Percentiles rank a stretch among this genome's conserved stretches.
phyloP scores from a whole-genome alignment of 2,329 filamentous ascomycete species.

The Chaetomium strumarium region DNA sequence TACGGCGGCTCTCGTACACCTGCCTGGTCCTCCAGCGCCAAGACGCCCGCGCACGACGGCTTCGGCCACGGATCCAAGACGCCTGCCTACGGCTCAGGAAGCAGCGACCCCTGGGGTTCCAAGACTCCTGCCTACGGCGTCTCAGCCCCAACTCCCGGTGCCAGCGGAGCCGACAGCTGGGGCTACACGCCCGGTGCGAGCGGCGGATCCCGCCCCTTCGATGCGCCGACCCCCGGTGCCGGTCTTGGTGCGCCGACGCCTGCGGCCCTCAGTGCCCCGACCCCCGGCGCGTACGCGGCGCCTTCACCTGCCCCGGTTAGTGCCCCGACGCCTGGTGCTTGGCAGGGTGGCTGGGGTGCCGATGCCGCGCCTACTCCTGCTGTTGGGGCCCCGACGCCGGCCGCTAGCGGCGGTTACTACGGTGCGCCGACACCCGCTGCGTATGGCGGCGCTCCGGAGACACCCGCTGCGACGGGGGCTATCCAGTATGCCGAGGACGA shows the following conservation, averaged over 20 bases:
- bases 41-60: slow-evolving; percentile 60
- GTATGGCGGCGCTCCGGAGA: slow-evolving; percentile 48
- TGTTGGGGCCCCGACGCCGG: slow-evolving; percentile 62
- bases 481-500: slow-evolving; percentile 51
- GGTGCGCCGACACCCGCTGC: slow-evolving; percentile 62
- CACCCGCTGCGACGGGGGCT: slow-evolving; percentile 51
- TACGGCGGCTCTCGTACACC: slow-evolving; percentile 73
- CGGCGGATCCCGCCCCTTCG: slow-evolving; percentile 49
- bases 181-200: slow-evolving; percentile 50
- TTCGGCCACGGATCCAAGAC: slow-evolving; percentile 65
- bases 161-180: slow-evolving; percentile 54
- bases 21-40: slow-evolving; percentile 71
- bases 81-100: slow-evolving; percentile 48
- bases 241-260: slow-evolving; percentile 56
- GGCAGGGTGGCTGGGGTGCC: slow-evolving; percentile 53
- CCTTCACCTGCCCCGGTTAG: slow-evolving; percentile 59
- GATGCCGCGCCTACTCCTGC: slow-evolving; percentile 64
- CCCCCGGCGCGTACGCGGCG: slow-evolving; percentile 62
- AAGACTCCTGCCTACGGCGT: slow-evolving; percentile 71
- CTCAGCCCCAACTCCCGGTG: slow-evolving; percentile 53
- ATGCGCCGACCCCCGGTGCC: slow-evolving; percentile 62
- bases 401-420: slow-evolving; percentile 54
- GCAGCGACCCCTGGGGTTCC: slow-evolving; percentile 59
- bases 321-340: slow-evolving; percentile 56
- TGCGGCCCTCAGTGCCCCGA: slow-evolving; percentile 61